A percentile compares a stretch with the other conserved stretches of the same genome.
These are phyloP conservation scores for Gaillardinia entomophila DNA, from an alignment of 805 yeast genomes.

Conservation along the genomic window DNA sequence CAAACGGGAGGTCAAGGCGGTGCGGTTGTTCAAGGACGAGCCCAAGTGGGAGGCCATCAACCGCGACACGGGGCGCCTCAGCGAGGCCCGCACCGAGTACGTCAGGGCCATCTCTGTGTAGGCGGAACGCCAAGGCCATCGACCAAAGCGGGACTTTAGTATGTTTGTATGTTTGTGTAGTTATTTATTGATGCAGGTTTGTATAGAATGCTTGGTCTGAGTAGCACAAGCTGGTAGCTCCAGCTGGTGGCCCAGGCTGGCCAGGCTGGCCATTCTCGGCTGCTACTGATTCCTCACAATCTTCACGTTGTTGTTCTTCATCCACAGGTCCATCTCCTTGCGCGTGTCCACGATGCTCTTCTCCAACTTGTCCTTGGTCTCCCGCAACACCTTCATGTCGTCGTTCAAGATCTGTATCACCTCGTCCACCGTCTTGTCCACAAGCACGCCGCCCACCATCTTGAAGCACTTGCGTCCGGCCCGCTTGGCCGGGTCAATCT, in stretches of 20 bases:
- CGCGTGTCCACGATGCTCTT: conserved; percentile 19
- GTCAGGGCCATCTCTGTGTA: conserved; percentile 23
- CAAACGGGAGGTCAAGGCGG: conserved; percentile 61
- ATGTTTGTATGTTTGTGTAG: too few species aligned
- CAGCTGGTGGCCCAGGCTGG: too few species aligned
- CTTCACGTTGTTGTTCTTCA: conserved; percentile 36
- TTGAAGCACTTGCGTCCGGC: conserved; percentile 73
- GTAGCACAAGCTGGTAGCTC: too few species aligned
- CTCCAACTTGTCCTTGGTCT: conserved; percentile 18
- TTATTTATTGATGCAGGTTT: too few species aligned
- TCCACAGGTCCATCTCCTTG: conserved; percentile 35
- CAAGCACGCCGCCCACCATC: conserved; percentile 90
- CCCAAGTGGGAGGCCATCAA: conserved; percentile 93
- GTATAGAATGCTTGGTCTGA: too few species aligned
- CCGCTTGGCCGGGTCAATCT: conserved; percentile 28
- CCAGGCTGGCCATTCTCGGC: too few species aligned
- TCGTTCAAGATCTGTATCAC: conserved; percentile 58
- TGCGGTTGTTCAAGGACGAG: conserved; percentile 85
- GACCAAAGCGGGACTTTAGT: too few species aligned
- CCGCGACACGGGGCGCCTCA: conserved; percentile 42
- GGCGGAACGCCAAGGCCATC: too few species aligned
- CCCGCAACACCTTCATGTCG: conserved; percentile 27
- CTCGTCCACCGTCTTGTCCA: conserved; percentile 76
- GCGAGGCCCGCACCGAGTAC: conserved; percentile 32
- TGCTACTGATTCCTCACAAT: conserved; percentile 28